Evolutionary conservation across 2,329 filamentous ascomycete genomes (phyloP).

Genomic region (Curvularia spicifera): DNA sequence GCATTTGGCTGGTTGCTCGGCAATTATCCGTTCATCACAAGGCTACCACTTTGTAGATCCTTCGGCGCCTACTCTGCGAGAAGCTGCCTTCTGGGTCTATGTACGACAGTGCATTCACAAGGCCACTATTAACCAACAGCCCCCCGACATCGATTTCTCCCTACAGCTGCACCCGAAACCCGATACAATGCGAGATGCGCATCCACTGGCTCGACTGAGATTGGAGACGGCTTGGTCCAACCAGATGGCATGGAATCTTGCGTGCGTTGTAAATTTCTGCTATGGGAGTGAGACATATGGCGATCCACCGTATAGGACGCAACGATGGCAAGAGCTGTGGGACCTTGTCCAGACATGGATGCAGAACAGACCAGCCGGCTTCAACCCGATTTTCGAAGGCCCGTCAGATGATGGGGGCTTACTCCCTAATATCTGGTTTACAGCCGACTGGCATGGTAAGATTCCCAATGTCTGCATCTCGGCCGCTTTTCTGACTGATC

Average conservation of each 20-base stretch:
- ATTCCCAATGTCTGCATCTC: background rate
- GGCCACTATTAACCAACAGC: conserved; percentile 42
- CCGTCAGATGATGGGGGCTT: conserved; percentile 16
- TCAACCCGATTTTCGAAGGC: conserved; percentile 40
- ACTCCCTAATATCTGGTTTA: conserved; percentile 39
- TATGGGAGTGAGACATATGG: conserved; percentile 28
- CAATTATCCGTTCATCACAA: conserved; percentile 41
- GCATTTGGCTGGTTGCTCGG: conserved; percentile 40
- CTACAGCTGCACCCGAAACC: conserved; percentile 35
- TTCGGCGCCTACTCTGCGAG: conserved; percentile 41
- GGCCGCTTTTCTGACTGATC: background rate
- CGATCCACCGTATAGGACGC: conserved; percentile 20
- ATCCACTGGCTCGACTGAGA: conserved; percentile 34
- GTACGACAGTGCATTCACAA: conserved; percentile 45
- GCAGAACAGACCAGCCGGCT: conserved; percentile 31
- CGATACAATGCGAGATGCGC: conserved; percentile 29
- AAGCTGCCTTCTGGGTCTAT: conserved; percentile 45
- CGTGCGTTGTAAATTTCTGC: conserved; percentile 40
- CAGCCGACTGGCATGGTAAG: conserved; percentile 44
- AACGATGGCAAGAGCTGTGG: conserved; percentile 35
- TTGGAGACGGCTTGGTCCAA: conserved; percentile 44
- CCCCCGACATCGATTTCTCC: conserved; percentile 39
- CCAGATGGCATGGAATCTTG: conserved; percentile 44
- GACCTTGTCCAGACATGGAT: conserved; percentile 34
- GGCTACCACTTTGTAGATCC: conserved; percentile 38